Evolutionary conservation across 1,284 basidiomycete species (phyloP).

Genomic region (Somion occarium): DNA sequence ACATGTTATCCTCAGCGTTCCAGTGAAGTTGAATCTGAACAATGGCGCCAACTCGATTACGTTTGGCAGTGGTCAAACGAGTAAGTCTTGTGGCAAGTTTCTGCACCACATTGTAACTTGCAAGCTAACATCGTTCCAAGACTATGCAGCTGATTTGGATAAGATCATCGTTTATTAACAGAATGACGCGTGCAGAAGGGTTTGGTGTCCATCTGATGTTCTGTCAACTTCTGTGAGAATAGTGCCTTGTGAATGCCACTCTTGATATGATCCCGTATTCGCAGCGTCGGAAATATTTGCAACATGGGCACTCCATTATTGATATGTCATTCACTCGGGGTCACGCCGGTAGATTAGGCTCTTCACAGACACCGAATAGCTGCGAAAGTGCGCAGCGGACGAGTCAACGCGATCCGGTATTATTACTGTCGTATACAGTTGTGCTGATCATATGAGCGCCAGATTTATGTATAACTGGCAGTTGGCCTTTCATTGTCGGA

Average conservation of each 20-base stretch:
- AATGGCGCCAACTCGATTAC: slow-evolving; percentile 50
- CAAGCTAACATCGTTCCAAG: slow-evolving; percentile 22
- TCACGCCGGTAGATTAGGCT: not conserved
- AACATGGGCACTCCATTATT: not conserved
- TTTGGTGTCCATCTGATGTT: not conserved
- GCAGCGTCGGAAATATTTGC: not conserved
- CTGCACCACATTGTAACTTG: slow-evolving; percentile 3
- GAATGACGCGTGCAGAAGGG: not conserved
- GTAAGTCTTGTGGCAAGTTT: slow-evolving; percentile 32
- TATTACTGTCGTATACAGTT: slow-evolving; percentile 2
- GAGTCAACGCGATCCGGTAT: not conserved
- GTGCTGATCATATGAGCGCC: slow-evolving; percentile 7
- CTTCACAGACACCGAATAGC: not conserved
- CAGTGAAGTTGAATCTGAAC: slow-evolving; percentile 46
- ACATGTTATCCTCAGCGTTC: slow-evolving; percentile 48
- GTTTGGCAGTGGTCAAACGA: slow-evolving; percentile 45
- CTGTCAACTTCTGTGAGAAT: not conserved
- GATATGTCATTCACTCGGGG: slow-evolving; percentile 2
- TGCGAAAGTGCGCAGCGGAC: not conserved
- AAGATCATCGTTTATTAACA: slow-evolving; percentile 51
- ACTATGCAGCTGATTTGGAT: slow-evolving; percentile 57
- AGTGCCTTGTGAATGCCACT: not conserved
- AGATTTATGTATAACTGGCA: slow-evolving; percentile 3
- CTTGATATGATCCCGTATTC: not conserved
- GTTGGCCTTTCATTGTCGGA: slow-evolving; percentile 2